Conservation (phyloP, 1,284 basidiomycete species). For the Kwoniella shivajii region DNA sequence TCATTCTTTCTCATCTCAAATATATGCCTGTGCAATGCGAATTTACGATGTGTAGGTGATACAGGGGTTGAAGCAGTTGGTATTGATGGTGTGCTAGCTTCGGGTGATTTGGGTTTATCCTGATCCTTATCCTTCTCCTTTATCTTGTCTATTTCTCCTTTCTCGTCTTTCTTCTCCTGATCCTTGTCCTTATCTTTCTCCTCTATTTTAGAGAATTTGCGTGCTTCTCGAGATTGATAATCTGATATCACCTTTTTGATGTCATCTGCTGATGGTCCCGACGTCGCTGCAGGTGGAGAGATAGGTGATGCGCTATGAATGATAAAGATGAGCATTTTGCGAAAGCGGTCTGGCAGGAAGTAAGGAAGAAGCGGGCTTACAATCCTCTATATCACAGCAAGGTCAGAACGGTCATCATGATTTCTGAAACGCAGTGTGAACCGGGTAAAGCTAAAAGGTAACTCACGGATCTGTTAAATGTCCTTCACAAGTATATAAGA, state of each 20-base stretch:
- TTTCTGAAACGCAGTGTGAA: not conserved
- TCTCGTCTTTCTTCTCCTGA: slow-evolving; percentile 22
- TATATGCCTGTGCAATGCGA: slow-evolving; percentile 47
- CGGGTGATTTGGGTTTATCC: slow-evolving; percentile 6
- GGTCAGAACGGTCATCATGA: not conserved
- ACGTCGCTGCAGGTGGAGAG: slow-evolving; percentile 21
- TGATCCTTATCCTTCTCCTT: slow-evolving; percentile 14
- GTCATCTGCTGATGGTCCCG: slow-evolving; percentile 47
- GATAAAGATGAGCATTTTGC: not conserved
- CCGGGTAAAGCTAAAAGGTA: not conserved
- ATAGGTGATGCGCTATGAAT: slow-evolving; percentile 42
- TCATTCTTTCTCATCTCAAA: slow-evolving; percentile 50
- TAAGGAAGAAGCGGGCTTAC: slow-evolving; percentile 14
- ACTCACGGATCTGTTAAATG: slow-evolving; percentile 52
- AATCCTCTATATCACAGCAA: slow-evolving; percentile 20
- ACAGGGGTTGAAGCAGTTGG: slow-evolving; percentile 22
- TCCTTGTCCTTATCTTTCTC: slow-evolving; percentile 18
- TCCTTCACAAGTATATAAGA: slow-evolving; percentile 50
- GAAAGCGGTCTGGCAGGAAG: slow-evolving; percentile 16
- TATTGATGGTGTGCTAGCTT: slow-evolving; percentile 15
- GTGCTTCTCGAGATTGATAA: slow-evolving; percentile 43
- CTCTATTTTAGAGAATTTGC: slow-evolving; percentile 23
- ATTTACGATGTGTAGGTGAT: slow-evolving; percentile 47
- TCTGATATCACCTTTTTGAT: slow-evolving; percentile 52
- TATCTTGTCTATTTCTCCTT: slow-evolving; percentile 10